These are phyloP conservation scores for Ceratobasidium sp. DNA, from an alignment of 1,284 basidiomycete species.

Conservation along the genomic window DNA sequence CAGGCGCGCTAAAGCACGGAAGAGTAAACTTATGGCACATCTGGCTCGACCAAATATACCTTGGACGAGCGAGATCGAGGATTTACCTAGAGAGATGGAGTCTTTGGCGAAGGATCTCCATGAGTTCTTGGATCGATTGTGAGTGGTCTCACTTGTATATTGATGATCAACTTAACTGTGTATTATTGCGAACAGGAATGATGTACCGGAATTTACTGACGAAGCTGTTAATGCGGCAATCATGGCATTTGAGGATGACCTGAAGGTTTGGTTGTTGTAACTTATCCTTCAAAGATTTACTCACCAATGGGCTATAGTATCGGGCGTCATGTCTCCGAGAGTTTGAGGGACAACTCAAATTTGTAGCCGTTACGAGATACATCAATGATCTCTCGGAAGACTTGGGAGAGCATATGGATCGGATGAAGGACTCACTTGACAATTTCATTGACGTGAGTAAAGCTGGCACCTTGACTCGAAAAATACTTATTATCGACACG, in stretches of 20 bases:
- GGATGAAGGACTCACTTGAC: slow-evolving; percentile 70
- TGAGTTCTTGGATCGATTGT: slow-evolving; percentile 61
- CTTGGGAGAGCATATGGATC: slow-evolving; percentile 75
- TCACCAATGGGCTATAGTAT: slow-evolving; percentile 61
- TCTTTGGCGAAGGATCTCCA: slow-evolving; percentile 70
- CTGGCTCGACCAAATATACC: slow-evolving; percentile 48
- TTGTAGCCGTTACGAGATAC: slow-evolving; percentile 71
- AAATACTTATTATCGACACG: slow-evolving; percentile 50
- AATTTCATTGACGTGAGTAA: slow-evolving; percentile 79
- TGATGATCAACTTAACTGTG: neutral
- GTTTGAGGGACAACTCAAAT: slow-evolving; percentile 64
- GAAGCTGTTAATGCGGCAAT: slow-evolving; percentile 77
- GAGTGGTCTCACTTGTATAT: neutral
- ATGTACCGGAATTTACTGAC: slow-evolving; percentile 59
- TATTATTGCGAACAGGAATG: neutral
- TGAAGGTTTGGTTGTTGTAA: slow-evolving; percentile 58
- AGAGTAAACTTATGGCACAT: neutral
- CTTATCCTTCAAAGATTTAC: neutral
- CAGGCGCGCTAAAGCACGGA: slow-evolving; percentile 34
- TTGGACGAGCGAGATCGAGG: slow-evolving; percentile 65
- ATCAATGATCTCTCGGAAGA: slow-evolving; percentile 75
- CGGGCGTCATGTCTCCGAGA: slow-evolving; percentile 75
- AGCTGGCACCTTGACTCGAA: neutral
- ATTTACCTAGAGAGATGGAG: slow-evolving; percentile 73
- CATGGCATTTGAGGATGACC: slow-evolving; percentile 72